phyloP scores from a whole-genome alignment of 192 early-diverging fungal genomes.

The Haplosporangium gracile region DNA sequence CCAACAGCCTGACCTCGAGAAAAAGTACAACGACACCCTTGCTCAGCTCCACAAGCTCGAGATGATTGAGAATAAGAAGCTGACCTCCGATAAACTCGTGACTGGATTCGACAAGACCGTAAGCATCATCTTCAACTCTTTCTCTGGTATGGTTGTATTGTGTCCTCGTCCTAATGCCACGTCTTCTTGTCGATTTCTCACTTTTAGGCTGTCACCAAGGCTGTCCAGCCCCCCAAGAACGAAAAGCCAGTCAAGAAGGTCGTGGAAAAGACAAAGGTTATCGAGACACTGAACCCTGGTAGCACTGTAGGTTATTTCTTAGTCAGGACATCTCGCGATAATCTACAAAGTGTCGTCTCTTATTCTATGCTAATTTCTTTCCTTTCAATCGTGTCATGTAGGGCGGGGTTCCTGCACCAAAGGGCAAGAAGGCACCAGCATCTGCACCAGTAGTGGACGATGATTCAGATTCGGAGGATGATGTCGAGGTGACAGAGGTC shows the following conservation, averaged over 20 bases:
- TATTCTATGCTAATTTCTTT: background rate
- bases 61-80: constrained; percentile 73
- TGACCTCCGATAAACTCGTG: constrained; percentile 78
- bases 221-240: constrained; percentile 34
- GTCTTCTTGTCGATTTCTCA: background rate
- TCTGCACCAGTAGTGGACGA: constrained; percentile 26
- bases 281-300: constrained; percentile 76
- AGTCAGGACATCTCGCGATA: background rate
- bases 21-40: constrained; percentile 43
- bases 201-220: constrained; percentile 63
- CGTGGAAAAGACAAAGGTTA: constrained; percentile 68
- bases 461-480: constrained; percentile 69
- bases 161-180: background rate
- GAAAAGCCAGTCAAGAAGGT: constrained; percentile 58
- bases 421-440: constrained; percentile 23
- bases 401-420: constrained; percentile 42
- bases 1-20: constrained; percentile 38
- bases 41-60: constrained; percentile 70
- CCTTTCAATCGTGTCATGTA: constrained; percentile 5
- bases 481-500: constrained; percentile 65
- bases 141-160: background rate
- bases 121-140: constrained; percentile 3
- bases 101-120: constrained; percentile 76
- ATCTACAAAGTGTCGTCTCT: background rate
- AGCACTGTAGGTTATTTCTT: constrained; percentile 39